Base-by-base conservation (phyloP, 2,329 filamentous ascomycete genomes). In the Hypoxylon sp. region DNA sequence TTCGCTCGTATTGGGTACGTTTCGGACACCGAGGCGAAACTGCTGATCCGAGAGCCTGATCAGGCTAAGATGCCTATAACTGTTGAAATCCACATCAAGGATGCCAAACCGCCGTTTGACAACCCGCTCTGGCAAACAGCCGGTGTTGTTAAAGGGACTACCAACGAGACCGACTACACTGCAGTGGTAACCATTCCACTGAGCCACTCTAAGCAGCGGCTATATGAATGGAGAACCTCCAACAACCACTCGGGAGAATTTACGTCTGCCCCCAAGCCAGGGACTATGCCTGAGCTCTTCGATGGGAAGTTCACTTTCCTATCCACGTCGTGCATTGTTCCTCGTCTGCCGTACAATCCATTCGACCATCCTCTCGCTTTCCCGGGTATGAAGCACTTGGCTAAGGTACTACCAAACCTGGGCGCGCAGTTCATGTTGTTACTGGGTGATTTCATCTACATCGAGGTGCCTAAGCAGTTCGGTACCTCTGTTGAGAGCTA, bases 261-360 rank as follows among this genome's bases (percentile, higher is more conserved):
- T 73, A 87, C 86, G 2, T 90, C 93, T 0, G 90, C 93, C 1
- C 93, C 95, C 0, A 86, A 84, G 33, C 81, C 88, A 0, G 93
- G 93, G 9, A 82, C 85, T 1, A 84, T 86, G 67, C 85, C 88
- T 0, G 80, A 83, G 14, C 82, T 85, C 3, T 84, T 85, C 44
- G 84, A 89, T 51, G 90, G 89, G 40, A 89, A 88, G 61, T 95
- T 97, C 72, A 97, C 93, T 0, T 99, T 99, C 76, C 80, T 98
- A 6, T 93, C 94, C 2, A 96, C 93, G 0, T 97, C 93, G 42
- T 99, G 96, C 78, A 93, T 98, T 73, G 92, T 97, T 72, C 91
- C 91, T 9, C 91, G 93, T 16, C 93, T 98, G 59, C 96, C 96
- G 0, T 99, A 99, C 78, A 92, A 86, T 44, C 91, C 93, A 0